These are phyloP conservation scores for Aspergillus ochraceus DNA, from an alignment of 2,329 filamentous ascomycete genomes.

Conservation along the genomic window DNA sequence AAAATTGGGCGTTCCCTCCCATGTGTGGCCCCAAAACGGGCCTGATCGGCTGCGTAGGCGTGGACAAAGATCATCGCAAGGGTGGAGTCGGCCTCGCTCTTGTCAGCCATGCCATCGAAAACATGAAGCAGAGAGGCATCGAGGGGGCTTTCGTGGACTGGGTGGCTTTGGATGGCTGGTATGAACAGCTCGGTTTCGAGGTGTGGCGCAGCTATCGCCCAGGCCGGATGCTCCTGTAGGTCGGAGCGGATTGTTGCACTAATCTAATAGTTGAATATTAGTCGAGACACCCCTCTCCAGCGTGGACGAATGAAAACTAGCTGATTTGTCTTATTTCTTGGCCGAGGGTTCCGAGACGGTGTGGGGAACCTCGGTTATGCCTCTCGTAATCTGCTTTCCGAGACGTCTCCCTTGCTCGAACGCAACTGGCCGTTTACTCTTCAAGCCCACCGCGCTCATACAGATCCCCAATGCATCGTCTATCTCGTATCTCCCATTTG, in stretches of 20 bases:
- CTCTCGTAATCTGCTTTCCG: conserved; percentile 3
- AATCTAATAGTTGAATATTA: not conserved
- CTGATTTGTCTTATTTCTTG: not conserved
- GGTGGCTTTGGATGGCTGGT: conserved; percentile 45
- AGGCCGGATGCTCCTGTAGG: conserved; percentile 23
- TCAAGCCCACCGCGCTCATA: not conserved
- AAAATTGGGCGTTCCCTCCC: conserved; percentile 43
- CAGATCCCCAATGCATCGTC: not conserved
- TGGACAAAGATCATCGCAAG: conserved; percentile 39
- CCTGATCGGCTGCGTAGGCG: conserved; percentile 47
- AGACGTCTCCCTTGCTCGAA: not conserved
- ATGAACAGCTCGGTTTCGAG: conserved; percentile 46
- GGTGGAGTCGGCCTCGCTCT: conserved; percentile 45
- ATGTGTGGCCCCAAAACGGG: conserved; percentile 43
- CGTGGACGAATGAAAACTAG: not conserved
- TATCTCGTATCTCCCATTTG: not conserved
- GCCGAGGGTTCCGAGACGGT: not conserved
- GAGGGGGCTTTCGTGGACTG: conserved; percentile 49
- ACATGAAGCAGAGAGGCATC: conserved; percentile 44
- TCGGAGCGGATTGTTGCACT: not conserved
- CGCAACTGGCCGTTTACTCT: not conserved
- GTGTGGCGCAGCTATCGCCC: conserved; percentile 42
- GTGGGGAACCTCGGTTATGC: conserved; percentile 1
- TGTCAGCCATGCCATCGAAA: conserved; percentile 44
- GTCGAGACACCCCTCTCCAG: not conserved